Base-by-base conservation (phyloP, 768 basidiomycete species). In the Hericium alpestre region DNA sequence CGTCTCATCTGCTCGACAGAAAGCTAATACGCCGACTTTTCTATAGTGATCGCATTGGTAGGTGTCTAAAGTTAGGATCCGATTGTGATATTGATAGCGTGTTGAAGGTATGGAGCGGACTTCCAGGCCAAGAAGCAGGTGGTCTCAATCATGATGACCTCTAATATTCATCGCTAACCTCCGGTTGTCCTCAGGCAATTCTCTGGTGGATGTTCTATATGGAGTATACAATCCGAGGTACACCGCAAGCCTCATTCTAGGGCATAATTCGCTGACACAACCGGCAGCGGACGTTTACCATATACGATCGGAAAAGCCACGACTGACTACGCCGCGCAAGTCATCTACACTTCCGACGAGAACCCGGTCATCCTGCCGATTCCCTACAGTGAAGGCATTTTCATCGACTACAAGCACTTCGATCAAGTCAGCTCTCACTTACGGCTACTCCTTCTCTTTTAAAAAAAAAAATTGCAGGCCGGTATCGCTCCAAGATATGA, bases 401-500 rank as follows among this genome's bases (percentile, higher is more conserved):
- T 66, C 55, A 57, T 69, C 51, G 68, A 66, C 59, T 76, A 77
- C 55, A 61, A 72, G 32, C 70, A 68, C 57, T 77, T 77, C 58
- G 76, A 76, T 51, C 58, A 64, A 12, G 64, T 18, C 6, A n/a
- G 43, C 20, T 46, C 2, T 46, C 20, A 46, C 43, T 25, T 18
- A 18, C 11, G 11, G 16, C 8, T 2, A 46, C 3, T 2, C 16
- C 11, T 46, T 46, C 43, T n/a, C 43, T 32, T 32, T 46, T 1
- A 15, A n/a, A 10, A 46, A 18, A 20, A 9, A 7, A 5, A 25
- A 2, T 46, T 46, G 20, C 16, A 46, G 43, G 43, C 80, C 68
- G 79, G 83, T 59, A 89, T 91, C 60, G 76, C 76, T 0, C 90
- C 90, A 3, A 86, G 87, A 38, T 92, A 82, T 64, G 89, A 90